Evolutionary conservation across 352 stramenopile genomes (phyloP).

Genomic region (Albugo laibachii): DNA sequence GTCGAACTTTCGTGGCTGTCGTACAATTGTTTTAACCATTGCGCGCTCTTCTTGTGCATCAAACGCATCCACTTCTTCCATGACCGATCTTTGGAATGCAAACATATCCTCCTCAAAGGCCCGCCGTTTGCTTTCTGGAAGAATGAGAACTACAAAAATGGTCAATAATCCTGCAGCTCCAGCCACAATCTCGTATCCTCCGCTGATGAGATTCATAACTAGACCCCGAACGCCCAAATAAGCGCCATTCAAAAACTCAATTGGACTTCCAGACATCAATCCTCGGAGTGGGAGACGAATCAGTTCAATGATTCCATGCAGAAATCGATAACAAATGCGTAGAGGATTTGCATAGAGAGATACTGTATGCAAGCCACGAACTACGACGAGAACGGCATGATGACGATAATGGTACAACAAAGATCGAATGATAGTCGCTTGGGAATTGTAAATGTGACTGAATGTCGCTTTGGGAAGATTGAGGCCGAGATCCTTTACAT

Average conservation of each 20-base stretch:
- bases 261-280: conserved; percentile 54
- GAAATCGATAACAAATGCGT: conserved; percentile 69
- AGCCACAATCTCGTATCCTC: conserved; percentile 74
- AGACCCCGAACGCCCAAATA: conserved; percentile 71
- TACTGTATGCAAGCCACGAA: conserved; percentile 68
- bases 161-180: conserved; percentile 52
- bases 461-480: conserved; percentile 71
- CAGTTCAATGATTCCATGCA: conserved; percentile 63
- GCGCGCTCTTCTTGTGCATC: conserved; percentile 71
- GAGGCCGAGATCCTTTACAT: conserved; percentile 75
- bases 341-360: conserved; percentile 79
- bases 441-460: conserved; percentile 63
- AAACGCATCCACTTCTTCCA: conserved; percentile 75
- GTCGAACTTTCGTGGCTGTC: conserved; percentile 70
- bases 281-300: conserved; percentile 56
- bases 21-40: conserved; percentile 74
- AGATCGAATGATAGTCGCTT: conserved; percentile 52
- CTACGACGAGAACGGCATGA: conserved; percentile 65
- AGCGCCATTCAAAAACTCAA: conserved; percentile 63
- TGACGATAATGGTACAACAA: conserved; percentile 66
- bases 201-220: conserved; percentile 79
- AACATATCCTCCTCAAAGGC: conserved; percentile 71
- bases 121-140: conserved; percentile 50
- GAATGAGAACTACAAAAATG: conserved; percentile 42
- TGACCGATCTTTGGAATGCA: conserved; percentile 70